A percentile compares a stretch with the other conserved stretches of the same genome.
phyloP scores from a whole-genome alignment of 768 basidiomycete species.

The Cyathus striatus region DNA sequence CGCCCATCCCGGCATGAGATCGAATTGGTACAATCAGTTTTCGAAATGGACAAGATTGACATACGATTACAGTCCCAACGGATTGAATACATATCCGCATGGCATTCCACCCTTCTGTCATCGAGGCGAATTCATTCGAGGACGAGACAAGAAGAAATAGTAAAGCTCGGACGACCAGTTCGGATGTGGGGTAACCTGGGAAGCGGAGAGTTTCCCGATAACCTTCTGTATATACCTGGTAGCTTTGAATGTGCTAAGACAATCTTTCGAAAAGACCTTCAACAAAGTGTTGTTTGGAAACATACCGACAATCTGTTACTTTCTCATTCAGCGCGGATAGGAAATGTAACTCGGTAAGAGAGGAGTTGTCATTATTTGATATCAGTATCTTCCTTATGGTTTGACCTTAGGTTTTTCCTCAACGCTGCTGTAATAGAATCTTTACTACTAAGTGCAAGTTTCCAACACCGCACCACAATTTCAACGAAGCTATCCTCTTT shows the following conservation, averaged over 20 bases:
- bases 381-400: too few species aligned
- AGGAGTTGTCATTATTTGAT: too few species aligned
- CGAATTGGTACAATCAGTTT: neutral
- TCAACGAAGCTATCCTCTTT: too few species aligned
- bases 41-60: neutral
- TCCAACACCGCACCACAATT: too few species aligned
- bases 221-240: neutral
- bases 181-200: neutral
- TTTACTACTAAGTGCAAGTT: too few species aligned
- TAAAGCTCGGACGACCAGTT: neutral
- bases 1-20: neutral
- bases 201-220: neutral
- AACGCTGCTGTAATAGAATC: too few species aligned
- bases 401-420: too few species aligned
- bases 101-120: neutral
- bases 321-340: too few species aligned
- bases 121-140: neutral
- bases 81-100: neutral
- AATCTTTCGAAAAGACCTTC: neutral
- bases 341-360: too few species aligned
- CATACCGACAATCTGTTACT: too few species aligned
- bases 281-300: too few species aligned
- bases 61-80: neutral
- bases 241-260: neutral
- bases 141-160: neutral